Percentiles rank a stretch among this genome's conserved stretches.
Conservation (phyloP, 768 basidiomycete species). For the Hortiboletus campestris region DNA sequence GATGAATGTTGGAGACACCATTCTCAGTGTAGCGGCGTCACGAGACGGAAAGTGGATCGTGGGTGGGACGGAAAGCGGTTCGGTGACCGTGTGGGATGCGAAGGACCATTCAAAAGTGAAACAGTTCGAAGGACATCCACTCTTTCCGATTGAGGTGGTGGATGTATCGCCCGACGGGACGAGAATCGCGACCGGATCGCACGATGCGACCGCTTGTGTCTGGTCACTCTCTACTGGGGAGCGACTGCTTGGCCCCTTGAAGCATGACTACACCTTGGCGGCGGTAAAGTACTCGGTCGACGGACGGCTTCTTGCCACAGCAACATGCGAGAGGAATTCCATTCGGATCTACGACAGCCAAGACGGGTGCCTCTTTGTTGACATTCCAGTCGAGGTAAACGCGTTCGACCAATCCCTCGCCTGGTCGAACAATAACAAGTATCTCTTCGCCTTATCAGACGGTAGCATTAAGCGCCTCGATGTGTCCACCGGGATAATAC, state of each 20-base stretch:
- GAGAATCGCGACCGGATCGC: conserved; percentile 6
- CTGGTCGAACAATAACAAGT: conserved; percentile 2
- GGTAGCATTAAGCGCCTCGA: conserved; percentile 3
- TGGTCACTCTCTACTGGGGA: conserved; percentile 2
- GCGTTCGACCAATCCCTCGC: conserved; percentile 4
- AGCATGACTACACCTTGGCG: not conserved
- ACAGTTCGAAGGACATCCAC: not conserved
- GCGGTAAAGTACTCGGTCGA: conserved; percentile 12
- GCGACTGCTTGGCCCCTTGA: not conserved
- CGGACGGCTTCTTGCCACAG: conserved; percentile 8
- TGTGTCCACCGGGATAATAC: not conserved
- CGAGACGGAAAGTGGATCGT: not conserved
- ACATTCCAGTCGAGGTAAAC: not conserved
- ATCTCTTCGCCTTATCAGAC: conserved; percentile 6
- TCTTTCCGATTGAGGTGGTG: not conserved
- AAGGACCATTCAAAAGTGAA: not conserved
- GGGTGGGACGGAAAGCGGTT: not conserved
- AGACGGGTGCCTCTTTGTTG: not conserved
- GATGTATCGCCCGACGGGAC: conserved; percentile 16
- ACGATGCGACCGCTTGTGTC: conserved; percentile 2
- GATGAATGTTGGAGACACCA: not conserved
- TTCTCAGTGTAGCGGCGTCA: not conserved
- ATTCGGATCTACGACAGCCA: conserved; percentile 5
- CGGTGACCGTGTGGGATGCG: conserved; percentile 2
- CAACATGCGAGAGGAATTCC: not conserved